Percentiles rank a stretch among this genome's conserved stretches.
These are phyloP conservation scores for Magnaporthiopsis poae DNA, from an alignment of 2,329 filamentous ascomycete species.

Conservation along the genomic window DNA sequence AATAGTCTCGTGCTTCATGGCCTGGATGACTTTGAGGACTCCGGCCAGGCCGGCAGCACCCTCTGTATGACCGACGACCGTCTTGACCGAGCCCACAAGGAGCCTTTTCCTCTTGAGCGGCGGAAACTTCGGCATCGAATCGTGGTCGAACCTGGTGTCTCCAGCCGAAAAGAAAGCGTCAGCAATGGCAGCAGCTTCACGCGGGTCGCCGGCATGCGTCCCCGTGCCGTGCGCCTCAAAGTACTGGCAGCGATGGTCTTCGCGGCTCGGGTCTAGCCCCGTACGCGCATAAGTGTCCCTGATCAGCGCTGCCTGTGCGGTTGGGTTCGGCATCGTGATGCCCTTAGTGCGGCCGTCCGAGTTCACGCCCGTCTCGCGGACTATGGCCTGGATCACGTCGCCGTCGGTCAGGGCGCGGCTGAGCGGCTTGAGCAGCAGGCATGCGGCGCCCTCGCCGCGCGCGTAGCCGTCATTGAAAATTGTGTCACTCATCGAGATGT, in stretches of 20 bases:
- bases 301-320: slow-evolving; percentile 36
- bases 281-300: slow-evolving; percentile 31
- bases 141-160: too few species aligned
- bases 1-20: slow-evolving; percentile 29
- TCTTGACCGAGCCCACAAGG: slow-evolving; percentile 34
- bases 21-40: slow-evolving; percentile 33
- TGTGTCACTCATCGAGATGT: too few species aligned
- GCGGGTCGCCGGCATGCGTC: slow-evolving; percentile 22
- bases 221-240: slow-evolving; percentile 37
- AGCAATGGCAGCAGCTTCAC: slow-evolving; percentile 34
- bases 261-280: slow-evolving; percentile 26
- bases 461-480: too few species aligned
- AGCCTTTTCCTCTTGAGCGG: slow-evolving; percentile 15
- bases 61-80: slow-evolving; percentile 39
- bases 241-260: slow-evolving; percentile 31
- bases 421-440: slow-evolving; percentile 41
- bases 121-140: too few species aligned
- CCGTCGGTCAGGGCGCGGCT: slow-evolving; percentile 41
- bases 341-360: slow-evolving; percentile 42
- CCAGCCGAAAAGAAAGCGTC: slow-evolving; percentile 26
- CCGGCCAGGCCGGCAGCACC: slow-evolving; percentile 39
- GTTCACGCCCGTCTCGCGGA: slow-evolving; percentile 38
- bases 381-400: slow-evolving; percentile 33
- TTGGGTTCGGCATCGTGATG: slow-evolving; percentile 42
- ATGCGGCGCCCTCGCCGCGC: slow-evolving; percentile 45